phyloP scores from a whole-genome alignment of 495 filamentous ascomycete genomes.

The Ramalina peruviana region DNA sequence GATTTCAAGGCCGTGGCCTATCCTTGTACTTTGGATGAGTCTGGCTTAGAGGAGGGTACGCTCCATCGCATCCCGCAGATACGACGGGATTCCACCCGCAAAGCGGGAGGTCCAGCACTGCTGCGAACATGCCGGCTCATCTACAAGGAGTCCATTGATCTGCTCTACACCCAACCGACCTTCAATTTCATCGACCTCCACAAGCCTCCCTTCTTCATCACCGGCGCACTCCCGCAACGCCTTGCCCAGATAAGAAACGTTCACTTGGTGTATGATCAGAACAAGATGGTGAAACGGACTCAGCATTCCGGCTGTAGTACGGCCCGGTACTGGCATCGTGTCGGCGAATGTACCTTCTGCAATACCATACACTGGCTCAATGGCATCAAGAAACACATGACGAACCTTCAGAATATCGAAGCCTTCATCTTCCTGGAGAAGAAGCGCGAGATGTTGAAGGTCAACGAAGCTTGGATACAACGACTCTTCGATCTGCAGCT shows the following conservation, averaged over 20 bases:
- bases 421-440: constrained; percentile 6
- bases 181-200: constrained; percentile 10
- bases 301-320: neutral
- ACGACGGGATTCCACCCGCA: neutral
- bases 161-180: constrained; percentile 8
- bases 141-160: constrained; percentile 8
- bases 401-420: constrained; percentile 6
- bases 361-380: constrained; percentile 9
- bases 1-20: neutral
- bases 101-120: constrained; percentile 1
- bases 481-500: constrained; percentile 8
- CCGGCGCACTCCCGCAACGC: constrained; percentile 9
- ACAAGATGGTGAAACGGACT: neutral
- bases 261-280: constrained; percentile 10
- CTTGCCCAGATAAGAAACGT: constrained; percentile 8
- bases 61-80: neutral
- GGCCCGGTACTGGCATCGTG: constrained; percentile 3
- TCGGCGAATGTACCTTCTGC: constrained; percentile 9
- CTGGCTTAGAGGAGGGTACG: neutral
- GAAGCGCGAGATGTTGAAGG: neutral
- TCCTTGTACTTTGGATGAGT: neutral
- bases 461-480: constrained; percentile 7
- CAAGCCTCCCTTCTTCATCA: constrained; percentile 9
- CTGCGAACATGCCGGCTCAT: constrained; percentile 8
- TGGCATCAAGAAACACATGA: constrained; percentile 9